Evolutionary conservation across 2,329 filamentous ascomycete genomes (phyloP), one percentile per base, ranked within the genome.

Genomic region (Venturia nashicola): DNA sequence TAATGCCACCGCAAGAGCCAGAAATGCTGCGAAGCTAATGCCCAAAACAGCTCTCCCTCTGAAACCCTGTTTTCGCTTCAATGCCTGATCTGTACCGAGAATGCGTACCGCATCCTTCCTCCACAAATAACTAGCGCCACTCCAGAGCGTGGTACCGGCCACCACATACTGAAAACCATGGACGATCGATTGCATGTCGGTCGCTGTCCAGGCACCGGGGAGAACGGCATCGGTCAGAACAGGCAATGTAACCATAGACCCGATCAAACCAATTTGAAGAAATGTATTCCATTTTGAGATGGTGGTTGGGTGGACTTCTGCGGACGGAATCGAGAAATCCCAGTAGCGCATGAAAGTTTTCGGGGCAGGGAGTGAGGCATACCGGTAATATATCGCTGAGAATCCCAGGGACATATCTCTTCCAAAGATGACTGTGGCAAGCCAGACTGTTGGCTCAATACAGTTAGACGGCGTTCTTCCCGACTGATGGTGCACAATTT

Each of bases 331-430:
- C 3, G 89, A 93, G 72, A 99, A 97, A 76, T 99, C 94, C 94
- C 94, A 99, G 76, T 97, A 99, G 20, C 94, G 82, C 20, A 83
- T 77, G 75, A 97, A 90, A 0, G 94, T 97, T 77, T 97, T 97
- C 1, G 94, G 94, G 0, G 90, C 87, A 0, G 94, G 94, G 6
- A 99, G 82, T 2, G 90, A 95, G 68, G 97, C 95, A 84, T 91
- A 97, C 67, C 94, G 88, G 75, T 94, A 97, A 78, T 97, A 97
- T 69, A 99, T 86, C 32, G 94, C 94, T 1, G 91, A 86, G 27
- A 96, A 81, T 34, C 83, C 91, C 5, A 99, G 82, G 23, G 87
- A 90, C 51, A 89, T 83, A 70, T 99, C 94, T 54, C 94, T 85
- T 36, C 92, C 92, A 3, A 99, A 83, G 66, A 99, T 96, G 61